Percentiles rank a stretch among this genome's conserved stretches.
These are phyloP conservation scores for Dactylellina haptotyla DNA, from an alignment of 2,329 filamentous ascomycete genomes.

Conservation along the genomic window DNA sequence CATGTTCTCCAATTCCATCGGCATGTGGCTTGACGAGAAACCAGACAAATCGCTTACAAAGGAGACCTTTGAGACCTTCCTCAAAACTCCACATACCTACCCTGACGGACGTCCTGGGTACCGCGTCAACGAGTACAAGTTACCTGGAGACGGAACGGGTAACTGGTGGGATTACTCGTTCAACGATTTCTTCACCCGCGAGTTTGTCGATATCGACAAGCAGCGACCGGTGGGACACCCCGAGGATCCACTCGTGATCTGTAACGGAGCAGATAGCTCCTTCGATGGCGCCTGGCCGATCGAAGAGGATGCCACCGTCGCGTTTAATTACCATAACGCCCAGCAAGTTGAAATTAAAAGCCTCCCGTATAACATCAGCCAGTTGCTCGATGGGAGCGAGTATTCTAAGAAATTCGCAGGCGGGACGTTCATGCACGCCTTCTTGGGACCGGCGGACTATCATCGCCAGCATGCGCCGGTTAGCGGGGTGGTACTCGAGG, in stretches of 20 bases:
- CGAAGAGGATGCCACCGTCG: slow-evolving; percentile 44
- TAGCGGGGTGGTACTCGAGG: slow-evolving; percentile 60
- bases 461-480: slow-evolving; percentile 63
- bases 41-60: slow-evolving; percentile 59
- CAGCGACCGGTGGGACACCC: slow-evolving; percentile 59
- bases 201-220: slow-evolving; percentile 59
- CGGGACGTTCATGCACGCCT: slow-evolving; percentile 63
- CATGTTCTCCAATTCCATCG: slow-evolving; percentile 61
- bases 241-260: slow-evolving; percentile 59
- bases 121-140: slow-evolving; percentile 59
- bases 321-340: slow-evolving; percentile 57
- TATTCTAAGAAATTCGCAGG: slow-evolving; percentile 60
- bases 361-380: slow-evolving; percentile 61
- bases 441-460: slow-evolving; percentile 63
- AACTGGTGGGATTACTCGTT: slow-evolving; percentile 59
- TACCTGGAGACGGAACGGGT: slow-evolving; percentile 59
- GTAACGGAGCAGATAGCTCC: slow-evolving; percentile 61
- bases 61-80: slow-evolving; percentile 59
- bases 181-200: slow-evolving; percentile 63
- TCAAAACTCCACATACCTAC: slow-evolving; percentile 56
- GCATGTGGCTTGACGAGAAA: slow-evolving; percentile 60
- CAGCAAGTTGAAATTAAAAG: slow-evolving; percentile 61
- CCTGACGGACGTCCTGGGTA: slow-evolving; percentile 55
- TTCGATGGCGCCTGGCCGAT: slow-evolving; percentile 59
- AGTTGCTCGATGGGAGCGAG: slow-evolving; percentile 60